These are phyloP conservation scores for Pseudovirgaria hyperparasitica DNA, from an alignment of 2,329 filamentous ascomycete genomes.

Conservation along the genomic window DNA sequence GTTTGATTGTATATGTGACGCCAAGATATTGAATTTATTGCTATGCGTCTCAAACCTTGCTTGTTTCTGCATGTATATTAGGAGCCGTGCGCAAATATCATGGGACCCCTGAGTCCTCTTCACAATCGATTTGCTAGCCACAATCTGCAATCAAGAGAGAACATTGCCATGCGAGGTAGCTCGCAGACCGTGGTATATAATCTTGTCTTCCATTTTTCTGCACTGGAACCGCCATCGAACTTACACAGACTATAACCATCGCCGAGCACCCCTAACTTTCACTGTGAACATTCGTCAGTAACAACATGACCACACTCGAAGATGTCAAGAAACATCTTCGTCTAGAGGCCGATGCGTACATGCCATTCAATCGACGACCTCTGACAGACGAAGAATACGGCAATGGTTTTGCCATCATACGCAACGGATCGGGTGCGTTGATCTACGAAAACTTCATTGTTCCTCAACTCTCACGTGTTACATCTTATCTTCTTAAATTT, in stretches of 20 bases:
- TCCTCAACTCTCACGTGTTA: conserved; percentile 33
- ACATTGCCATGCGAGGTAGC: neutral
- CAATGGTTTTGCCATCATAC: conserved; percentile 34
- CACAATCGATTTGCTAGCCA: too few species aligned
- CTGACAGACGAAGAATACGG: conserved; percentile 39
- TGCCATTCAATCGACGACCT: conserved; percentile 14
- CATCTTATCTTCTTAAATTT: conserved; percentile 30
- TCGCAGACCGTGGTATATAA: neutral
- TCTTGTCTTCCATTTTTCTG: neutral
- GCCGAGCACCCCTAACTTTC: neutral
- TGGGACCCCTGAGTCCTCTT: too few species aligned
- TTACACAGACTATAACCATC: too few species aligned
- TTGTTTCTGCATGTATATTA: too few species aligned
- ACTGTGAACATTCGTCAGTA: neutral
- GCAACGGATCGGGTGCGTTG: conserved; percentile 19
- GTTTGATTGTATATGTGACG: too few species aligned
- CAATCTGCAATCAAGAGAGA: neutral
- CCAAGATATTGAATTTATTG: too few species aligned
- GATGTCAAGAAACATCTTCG: conserved; percentile 30
- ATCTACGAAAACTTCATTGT: conserved; percentile 40
- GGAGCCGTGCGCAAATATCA: too few species aligned
- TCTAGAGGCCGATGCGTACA: conserved; percentile 14
- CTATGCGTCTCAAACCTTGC: too few species aligned
- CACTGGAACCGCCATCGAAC: too few species aligned
- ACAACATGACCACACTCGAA: conserved; percentile 33